These are phyloP conservation scores for Boletus rufocinnamomeus DNA, from an alignment of 768 basidiomycete species.

Conservation along the genomic window DNA sequence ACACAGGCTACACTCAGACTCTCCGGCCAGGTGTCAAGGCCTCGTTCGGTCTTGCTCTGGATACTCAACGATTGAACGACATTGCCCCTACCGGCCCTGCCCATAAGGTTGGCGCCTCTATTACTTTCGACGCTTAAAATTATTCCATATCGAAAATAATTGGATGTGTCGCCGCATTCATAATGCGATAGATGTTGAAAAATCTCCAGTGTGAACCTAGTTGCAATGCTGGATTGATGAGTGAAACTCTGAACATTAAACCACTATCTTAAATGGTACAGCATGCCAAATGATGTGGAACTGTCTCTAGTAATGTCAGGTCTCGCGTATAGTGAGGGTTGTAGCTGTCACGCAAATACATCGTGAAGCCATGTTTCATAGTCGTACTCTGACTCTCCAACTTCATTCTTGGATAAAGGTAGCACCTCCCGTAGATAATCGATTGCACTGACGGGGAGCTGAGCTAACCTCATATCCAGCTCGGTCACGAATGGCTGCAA, in stretches of 20 bases:
- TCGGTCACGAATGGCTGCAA: slow-evolving; percentile 89
- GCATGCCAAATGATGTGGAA: neutral
- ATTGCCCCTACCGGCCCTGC: slow-evolving; percentile 59
- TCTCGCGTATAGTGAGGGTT: neutral
- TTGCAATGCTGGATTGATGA: neutral
- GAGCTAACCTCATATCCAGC: slow-evolving; percentile 83
- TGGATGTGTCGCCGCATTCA: slow-evolving; percentile 14
- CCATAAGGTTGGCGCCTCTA: slow-evolving; percentile 82
- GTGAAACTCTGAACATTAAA: neutral
- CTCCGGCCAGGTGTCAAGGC: slow-evolving; percentile 94
- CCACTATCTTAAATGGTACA: neutral
- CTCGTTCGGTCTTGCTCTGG: slow-evolving; percentile 91
- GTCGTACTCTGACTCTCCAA: slow-evolving; percentile 70
- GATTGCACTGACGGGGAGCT: slow-evolving; percentile 72
- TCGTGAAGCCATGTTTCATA: slow-evolving; percentile 82
- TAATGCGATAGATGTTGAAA: slow-evolving; percentile 17
- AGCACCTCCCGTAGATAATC: slow-evolving; percentile 83
- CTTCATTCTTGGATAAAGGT: slow-evolving; percentile 56
- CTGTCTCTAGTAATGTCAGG: no score
- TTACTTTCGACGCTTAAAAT: slow-evolving; percentile 70
- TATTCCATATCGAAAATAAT: slow-evolving; percentile 23
- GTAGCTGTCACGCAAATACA: slow-evolving; percentile 59
- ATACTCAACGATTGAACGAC: slow-evolving; percentile 90
- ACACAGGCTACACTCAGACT: slow-evolving; percentile 82
- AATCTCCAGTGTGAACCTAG: neutral